Conservation (phyloP, 176 grass and related monocot species). For the Carex cristatella region DNA sequence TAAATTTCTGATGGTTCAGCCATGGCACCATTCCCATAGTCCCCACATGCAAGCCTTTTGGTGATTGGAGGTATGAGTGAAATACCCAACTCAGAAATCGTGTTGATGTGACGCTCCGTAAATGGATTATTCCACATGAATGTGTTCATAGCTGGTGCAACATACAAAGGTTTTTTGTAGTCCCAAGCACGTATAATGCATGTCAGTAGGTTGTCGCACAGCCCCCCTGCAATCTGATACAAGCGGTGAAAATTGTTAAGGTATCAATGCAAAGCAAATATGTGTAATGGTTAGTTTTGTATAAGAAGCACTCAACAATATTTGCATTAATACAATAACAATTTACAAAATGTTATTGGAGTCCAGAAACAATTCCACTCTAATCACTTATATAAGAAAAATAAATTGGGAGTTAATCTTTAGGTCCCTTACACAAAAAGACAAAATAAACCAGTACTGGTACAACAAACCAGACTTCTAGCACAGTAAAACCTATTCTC, state of each 20-base stretch:
- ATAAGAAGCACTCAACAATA: not conserved
- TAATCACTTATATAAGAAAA: not conserved
- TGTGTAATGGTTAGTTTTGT: not conserved
- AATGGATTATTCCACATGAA: slow-evolving; percentile 96
- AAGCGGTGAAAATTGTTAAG: not conserved
- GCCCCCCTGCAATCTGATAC: slow-evolving; percentile 69
- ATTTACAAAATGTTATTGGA: not conserved
- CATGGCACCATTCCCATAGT: slow-evolving; percentile 89
- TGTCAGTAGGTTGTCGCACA: slow-evolving; percentile 93
- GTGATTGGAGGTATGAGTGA: slow-evolving; percentile 47
- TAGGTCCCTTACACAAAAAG: not conserved
- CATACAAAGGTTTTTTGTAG: slow-evolving; percentile 69
- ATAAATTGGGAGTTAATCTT: not conserved
- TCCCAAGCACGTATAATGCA: slow-evolving; percentile 94
- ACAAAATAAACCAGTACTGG: not conserved
- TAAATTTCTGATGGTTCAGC: slow-evolving; percentile 65
- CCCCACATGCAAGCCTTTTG: slow-evolving; percentile 67
- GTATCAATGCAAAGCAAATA: not conserved
- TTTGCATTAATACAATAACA: no score
- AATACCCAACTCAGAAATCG: slow-evolving; percentile 55
- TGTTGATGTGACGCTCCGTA: slow-evolving; percentile 58
- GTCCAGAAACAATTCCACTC: not conserved
- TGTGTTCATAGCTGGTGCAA: slow-evolving; percentile 88
- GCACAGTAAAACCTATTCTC: not conserved
- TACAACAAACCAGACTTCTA: not conserved